phyloP scores from a whole-genome alignment of 345 rosid genomes.

The Eucalyptus victrix region DNA sequence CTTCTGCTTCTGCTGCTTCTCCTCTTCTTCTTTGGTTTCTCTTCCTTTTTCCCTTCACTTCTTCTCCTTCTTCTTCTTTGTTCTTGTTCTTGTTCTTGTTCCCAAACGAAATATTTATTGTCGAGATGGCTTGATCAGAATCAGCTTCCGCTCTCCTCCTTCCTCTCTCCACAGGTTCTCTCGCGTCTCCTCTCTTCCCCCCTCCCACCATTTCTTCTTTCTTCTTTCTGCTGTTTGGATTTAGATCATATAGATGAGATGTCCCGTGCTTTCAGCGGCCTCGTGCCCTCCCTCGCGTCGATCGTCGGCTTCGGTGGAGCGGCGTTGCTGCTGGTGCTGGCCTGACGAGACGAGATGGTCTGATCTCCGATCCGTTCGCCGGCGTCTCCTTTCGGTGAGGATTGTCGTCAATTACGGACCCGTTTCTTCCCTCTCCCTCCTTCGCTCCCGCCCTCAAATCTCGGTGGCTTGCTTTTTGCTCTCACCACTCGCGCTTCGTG shows the following conservation, averaged over 20 bases:
- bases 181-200: neutral
- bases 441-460: neutral
- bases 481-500: neutral
- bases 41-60: neutral
- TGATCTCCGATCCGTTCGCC: neutral
- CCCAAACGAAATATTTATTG: too few species aligned
- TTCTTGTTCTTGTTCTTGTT: too few species aligned
- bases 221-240: neutral
- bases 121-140: neutral
- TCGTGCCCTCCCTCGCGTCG: neutral
- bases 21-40: constrained; percentile 6
- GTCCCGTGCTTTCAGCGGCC: neutral
- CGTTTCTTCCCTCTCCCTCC: neutral
- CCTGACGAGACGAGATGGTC: neutral
- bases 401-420: neutral
- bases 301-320: neutral
- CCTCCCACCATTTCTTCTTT: too few species aligned
- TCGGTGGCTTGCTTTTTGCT: neutral
- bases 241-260: too few species aligned
- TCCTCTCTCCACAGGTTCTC: neutral
- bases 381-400: constrained; percentile 66
- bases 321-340: neutral
- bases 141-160: neutral
- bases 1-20: neutral
- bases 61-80: neutral